A percentile compares a stretch with the other conserved stretches of the same genome.
phyloP scores from a whole-genome alignment of 495 filamentous ascomycete species.

The Penicillium taxi region DNA sequence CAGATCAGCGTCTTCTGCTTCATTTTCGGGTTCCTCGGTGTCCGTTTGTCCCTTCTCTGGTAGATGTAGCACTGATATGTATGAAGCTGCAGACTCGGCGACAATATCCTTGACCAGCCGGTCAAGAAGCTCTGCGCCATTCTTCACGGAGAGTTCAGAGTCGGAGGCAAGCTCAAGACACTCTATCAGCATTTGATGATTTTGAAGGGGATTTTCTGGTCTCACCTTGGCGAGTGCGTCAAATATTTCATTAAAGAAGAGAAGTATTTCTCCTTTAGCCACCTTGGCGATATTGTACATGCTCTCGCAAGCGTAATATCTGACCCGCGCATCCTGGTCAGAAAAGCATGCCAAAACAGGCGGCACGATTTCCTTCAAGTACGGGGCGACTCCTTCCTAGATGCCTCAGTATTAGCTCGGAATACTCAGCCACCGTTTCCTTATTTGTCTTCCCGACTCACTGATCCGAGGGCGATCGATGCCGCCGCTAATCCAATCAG shows the following conservation, averaged over 20 bases:
- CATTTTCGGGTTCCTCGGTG: conserved; percentile 36
- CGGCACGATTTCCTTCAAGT: conserved; percentile 87
- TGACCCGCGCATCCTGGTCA: conserved; percentile 94
- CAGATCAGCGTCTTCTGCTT: conserved; percentile 45
- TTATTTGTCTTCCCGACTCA: conserved; percentile 40
- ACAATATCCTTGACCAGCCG: conserved; percentile 97
- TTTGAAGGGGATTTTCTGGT: neutral
- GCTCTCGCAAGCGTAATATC: conserved; percentile 98
- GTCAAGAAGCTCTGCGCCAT: conserved; percentile 93
- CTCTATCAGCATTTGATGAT: too few species aligned
- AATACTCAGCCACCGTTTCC: neutral
- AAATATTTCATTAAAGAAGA: conserved; percentile 98
- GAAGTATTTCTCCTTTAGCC: conserved; percentile 90
- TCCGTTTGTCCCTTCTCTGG: conserved; percentile 39
- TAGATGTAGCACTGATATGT: conserved; percentile 75
- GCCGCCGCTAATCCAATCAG: conserved; percentile 94
- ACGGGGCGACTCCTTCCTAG: conserved; percentile 79
- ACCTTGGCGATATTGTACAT: conserved; percentile 99
- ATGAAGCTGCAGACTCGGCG: conserved; percentile 89
- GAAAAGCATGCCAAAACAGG: conserved; percentile 98
- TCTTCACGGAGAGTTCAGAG: conserved; percentile 94
- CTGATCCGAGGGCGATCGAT: conserved; percentile 87
- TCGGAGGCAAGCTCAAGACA: conserved; percentile 98
- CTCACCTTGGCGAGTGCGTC: conserved; percentile 91
- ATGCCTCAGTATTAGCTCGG: conserved; percentile 17